Evolutionary conservation across 176 grass and related monocot species (phyloP).

Genomic region (Typha latifolia): DNA sequence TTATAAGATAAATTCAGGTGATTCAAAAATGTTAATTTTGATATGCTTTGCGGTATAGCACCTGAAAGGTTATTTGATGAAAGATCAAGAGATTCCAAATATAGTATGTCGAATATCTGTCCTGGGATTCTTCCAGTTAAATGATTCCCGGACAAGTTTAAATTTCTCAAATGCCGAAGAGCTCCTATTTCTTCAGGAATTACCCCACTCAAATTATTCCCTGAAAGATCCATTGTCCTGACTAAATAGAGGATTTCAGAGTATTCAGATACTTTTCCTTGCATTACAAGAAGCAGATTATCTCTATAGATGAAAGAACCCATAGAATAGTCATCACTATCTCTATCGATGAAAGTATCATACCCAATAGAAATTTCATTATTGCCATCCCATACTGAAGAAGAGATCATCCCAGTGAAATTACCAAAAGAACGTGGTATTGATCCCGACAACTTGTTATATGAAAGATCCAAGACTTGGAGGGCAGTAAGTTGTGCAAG

Average conservation of each 20-base stretch:
- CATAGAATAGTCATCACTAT: no score
- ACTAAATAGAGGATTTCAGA: background rate
- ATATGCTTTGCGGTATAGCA: no score
- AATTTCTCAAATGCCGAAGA: constrained; percentile 2
- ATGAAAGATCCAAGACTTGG: constrained; percentile 17
- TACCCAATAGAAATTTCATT: background rate
- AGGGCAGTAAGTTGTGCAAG: constrained; percentile 9
- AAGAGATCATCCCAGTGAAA: background rate
- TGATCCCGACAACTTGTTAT: background rate
- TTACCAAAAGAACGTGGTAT: background rate
- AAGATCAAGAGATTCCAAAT: background rate
- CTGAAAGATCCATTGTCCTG: constrained; percentile 1
- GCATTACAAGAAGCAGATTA: background rate
- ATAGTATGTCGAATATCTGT: background rate
- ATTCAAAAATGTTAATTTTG: no score
- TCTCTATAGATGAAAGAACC: no score
- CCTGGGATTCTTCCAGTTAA: constrained; percentile 20
- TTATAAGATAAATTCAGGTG: no score
- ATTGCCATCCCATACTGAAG: background rate
- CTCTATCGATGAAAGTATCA: no score
- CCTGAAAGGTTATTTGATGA: no score
- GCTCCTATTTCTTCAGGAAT: background rate
- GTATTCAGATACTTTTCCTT: background rate
- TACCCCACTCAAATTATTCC: no score
- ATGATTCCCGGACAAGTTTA: constrained; percentile 31